These are phyloP conservation scores for Tylopilus rubrobrunneus DNA, from an alignment of 768 basidiomycete species.

Conservation along the genomic window DNA sequence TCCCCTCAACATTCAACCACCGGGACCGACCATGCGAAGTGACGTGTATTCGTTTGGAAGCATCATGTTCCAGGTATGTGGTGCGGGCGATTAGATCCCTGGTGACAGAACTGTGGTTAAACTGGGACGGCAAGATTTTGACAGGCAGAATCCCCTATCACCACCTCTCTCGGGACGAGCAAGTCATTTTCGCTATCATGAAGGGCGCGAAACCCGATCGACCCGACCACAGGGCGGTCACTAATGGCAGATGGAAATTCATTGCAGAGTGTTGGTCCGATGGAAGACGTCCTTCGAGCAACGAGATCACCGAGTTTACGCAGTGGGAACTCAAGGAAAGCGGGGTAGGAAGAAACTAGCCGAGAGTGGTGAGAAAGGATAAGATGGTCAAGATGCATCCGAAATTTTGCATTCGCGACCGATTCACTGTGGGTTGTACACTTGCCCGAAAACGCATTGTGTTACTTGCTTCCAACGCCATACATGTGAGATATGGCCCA, in stretches of 20 bases:
- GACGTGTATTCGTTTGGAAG: constrained; percentile 10
- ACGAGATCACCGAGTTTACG: not conserved
- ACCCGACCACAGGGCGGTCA: not conserved
- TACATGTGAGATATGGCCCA: not conserved
- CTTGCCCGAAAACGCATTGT: not conserved
- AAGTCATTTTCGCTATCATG: not conserved
- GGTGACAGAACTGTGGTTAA: not conserved
- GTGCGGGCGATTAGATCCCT: not conserved
- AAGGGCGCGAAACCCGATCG: not conserved
- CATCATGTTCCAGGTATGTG: constrained; percentile 11
- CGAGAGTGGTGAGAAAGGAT: not conserved
- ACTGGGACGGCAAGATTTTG: not conserved
- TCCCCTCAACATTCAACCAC: not conserved
- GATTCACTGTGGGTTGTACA: not conserved
- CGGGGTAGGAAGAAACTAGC: not conserved
- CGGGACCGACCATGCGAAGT: not conserved
- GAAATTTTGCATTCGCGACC: too few relatives aligned
- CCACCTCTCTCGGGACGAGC: not conserved
- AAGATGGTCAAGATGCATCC: too few relatives aligned
- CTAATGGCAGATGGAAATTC: not conserved
- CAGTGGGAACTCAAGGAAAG: not conserved
- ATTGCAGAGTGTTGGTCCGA: not conserved
- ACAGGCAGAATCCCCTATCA: constrained; percentile 4
- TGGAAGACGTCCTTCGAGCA: not conserved
- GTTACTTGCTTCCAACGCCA: not conserved